A percentile compares a stretch with the other conserved stretches of the same genome.
These are phyloP conservation scores for Nowakowskiella sp. DNA, from an alignment of 192 early-diverging fungal species.

Conservation along the genomic window DNA sequence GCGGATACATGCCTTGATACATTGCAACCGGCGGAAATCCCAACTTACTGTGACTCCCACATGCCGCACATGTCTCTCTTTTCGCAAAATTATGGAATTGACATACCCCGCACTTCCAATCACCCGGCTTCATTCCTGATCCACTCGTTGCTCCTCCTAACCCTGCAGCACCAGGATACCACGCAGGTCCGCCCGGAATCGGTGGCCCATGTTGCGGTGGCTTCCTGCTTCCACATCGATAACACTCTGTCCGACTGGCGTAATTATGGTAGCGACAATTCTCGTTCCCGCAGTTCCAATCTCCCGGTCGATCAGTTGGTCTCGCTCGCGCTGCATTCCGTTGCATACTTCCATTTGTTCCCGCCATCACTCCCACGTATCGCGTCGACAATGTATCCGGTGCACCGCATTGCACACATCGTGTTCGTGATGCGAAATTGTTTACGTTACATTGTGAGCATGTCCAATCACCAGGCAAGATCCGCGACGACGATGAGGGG, in stretches of 20 bases:
- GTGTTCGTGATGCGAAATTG: constrained; percentile 49
- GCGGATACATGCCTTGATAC: too few relatives aligned
- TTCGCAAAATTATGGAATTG: constrained; percentile 70
- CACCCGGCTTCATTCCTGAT: constrained; percentile 45
- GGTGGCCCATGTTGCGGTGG: background rate
- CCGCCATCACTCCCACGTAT: constrained; percentile 4
- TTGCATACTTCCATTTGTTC: too few relatives aligned
- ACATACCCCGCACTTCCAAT: constrained; percentile 68
- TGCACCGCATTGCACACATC: constrained; percentile 30
- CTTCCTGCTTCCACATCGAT: constrained; percentile 48
- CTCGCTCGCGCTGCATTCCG: constrained; percentile 7
- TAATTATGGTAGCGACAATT: constrained; percentile 68
- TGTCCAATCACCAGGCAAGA: constrained; percentile 61
- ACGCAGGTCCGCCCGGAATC: background rate
- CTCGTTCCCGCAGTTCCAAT: constrained; percentile 65
- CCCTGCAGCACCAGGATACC: background rate
- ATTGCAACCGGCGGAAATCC: too few relatives aligned
- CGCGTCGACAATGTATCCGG: constrained; percentile 1
- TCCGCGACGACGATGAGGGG: constrained; percentile 25
- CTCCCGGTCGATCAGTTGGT: constrained; percentile 44
- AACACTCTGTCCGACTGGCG: constrained; percentile 56
- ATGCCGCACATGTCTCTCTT: too few relatives aligned
- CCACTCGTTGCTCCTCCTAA: background rate
- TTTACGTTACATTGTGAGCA: constrained; percentile 57
- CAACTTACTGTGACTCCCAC: too few relatives aligned